phyloP scores from a whole-genome alignment of 2,329 filamentous ascomycete species.

The Aspergillus phoenicis region DNA sequence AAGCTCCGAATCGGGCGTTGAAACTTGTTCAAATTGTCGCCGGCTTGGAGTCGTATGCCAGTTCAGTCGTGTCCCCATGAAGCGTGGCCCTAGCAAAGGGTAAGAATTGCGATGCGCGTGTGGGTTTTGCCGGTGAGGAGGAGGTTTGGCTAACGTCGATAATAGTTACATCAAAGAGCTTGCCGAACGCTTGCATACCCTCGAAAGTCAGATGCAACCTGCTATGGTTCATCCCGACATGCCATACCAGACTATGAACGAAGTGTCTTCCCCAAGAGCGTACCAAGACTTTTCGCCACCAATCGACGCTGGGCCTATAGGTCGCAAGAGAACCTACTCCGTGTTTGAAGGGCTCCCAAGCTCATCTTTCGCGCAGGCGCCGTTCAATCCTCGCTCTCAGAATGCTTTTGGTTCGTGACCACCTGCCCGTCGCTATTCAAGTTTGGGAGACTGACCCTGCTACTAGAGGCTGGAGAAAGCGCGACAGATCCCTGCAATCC shows the following conservation, averaged over 20 bases:
- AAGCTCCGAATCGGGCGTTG: constrained; percentile 69
- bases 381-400: constrained; percentile 39
- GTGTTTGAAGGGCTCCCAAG: constrained; percentile 51
- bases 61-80: constrained; percentile 86
- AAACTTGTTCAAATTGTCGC: constrained; percentile 79
- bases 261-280: constrained; percentile 43
- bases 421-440: not conserved
- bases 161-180: constrained; percentile 85
- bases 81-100: constrained; percentile 87
- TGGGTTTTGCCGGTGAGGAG: not conserved
- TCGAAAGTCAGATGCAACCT: constrained; percentile 72
- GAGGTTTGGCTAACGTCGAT: constrained; percentile 24
- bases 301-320: constrained; percentile 44
- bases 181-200: constrained; percentile 77
- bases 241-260: constrained; percentile 48
- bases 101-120: constrained; percentile 41
- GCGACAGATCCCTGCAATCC: constrained; percentile 35
- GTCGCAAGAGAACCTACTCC: constrained; percentile 54
- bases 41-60: constrained; percentile 75
- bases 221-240: constrained; percentile 43
- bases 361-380: constrained; percentile 44
- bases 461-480: constrained; percentile 30
- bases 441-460: constrained; percentile 15
- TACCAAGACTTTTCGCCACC: constrained; percentile 59
- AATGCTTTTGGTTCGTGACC: constrained; percentile 37